Evolutionary conservation across 2,329 filamentous ascomycete genomes (phyloP).

Genomic region (Oidium heveae): DNA sequence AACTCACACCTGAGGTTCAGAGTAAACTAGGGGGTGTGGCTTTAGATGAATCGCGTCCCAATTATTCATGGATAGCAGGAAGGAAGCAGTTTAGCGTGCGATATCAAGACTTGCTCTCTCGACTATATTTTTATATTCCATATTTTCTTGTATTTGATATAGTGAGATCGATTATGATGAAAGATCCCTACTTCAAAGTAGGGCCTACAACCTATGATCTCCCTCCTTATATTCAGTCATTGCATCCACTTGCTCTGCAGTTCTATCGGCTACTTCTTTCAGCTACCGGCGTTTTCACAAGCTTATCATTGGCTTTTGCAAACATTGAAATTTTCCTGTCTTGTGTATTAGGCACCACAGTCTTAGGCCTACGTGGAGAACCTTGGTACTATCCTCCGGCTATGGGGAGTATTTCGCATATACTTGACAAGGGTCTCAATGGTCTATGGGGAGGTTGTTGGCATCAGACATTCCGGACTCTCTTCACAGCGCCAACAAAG

Average conservation of each 20-base stretch:
- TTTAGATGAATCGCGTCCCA: slow-evolving; percentile 12
- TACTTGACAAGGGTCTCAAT: slow-evolving; percentile 44
- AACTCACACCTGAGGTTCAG: slow-evolving; percentile 19
- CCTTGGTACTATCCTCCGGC: slow-evolving; percentile 33
- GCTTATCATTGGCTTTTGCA: slow-evolving; percentile 34
- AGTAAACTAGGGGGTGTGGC: slow-evolving; percentile 16
- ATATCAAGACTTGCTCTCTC: slow-evolving; percentile 20
- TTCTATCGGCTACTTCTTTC: slow-evolving; percentile 31
- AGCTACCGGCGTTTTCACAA: slow-evolving; percentile 28
- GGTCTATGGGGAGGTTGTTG: slow-evolving; percentile 73
- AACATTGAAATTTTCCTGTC: slow-evolving; percentile 31
- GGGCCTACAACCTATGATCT: slow-evolving; percentile 20
- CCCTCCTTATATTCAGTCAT: slow-evolving; percentile 19
- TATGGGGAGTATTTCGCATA: slow-evolving; percentile 25
- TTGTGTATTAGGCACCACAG: slow-evolving; percentile 21
- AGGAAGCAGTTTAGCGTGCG: slow-evolving; percentile 20
- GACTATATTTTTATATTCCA: slow-evolving; percentile 22
- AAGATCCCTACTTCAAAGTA: slow-evolving; percentile 53
- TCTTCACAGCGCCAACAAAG: slow-evolving; percentile 34
- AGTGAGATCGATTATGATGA: slow-evolving; percentile 40
- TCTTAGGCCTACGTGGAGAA: slow-evolving; percentile 28
- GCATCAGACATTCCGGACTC: slow-evolving; percentile 71
- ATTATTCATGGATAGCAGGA: slow-evolving; percentile 20
- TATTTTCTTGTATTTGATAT: slow-evolving; percentile 50
- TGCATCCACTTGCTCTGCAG: slow-evolving; percentile 22